Evolutionary conservation across 345 rosid species (phyloP).

Genomic region (Pseudoturritis turrita): DNA sequence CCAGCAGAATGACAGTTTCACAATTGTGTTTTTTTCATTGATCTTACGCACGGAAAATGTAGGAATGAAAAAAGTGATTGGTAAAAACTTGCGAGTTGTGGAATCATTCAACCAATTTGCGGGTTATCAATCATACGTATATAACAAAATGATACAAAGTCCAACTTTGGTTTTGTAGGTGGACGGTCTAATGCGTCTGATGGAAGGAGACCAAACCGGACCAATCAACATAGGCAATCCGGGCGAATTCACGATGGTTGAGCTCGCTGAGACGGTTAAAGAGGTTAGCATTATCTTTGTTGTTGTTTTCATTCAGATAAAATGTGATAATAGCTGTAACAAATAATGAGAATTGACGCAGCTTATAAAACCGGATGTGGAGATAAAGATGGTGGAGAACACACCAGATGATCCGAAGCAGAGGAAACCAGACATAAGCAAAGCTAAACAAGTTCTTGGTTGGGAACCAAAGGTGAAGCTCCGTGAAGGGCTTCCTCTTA

Average conservation of each 20-base stretch:
- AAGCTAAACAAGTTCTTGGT: constrained; percentile 75
- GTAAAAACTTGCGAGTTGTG: neutral
- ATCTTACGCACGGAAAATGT: too few species aligned
- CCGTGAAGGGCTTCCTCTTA: constrained; percentile 82
- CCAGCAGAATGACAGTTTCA: too few species aligned
- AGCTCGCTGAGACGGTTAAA: constrained; percentile 85
- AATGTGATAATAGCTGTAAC: neutral
- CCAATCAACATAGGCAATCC: constrained; percentile 94
- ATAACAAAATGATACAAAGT: neutral
- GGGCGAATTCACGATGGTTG: constrained; percentile 87
- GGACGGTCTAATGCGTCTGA: constrained; percentile 82
- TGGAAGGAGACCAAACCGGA: constrained; percentile 95
- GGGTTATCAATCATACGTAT: neutral
- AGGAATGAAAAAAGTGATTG: too few species aligned
- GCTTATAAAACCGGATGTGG: constrained; percentile 74
- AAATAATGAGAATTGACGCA: constrained; percentile 18
- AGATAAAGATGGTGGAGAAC: constrained; percentile 71
- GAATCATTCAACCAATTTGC: too few species aligned
- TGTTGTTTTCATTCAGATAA: neutral
- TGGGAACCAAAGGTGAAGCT: constrained; percentile 92
- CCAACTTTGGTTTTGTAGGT: constrained; percentile 43
- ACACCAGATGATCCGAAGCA: constrained; percentile 97
- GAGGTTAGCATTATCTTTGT: constrained; percentile 50
- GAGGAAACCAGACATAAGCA: constrained; percentile 84
- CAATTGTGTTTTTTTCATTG: too few species aligned